Evolutionary conservation across 192 early-diverging fungal species (phyloP), one percentile per base, ranked within the genome.

Genomic region (Coemansia sp.): DNA sequence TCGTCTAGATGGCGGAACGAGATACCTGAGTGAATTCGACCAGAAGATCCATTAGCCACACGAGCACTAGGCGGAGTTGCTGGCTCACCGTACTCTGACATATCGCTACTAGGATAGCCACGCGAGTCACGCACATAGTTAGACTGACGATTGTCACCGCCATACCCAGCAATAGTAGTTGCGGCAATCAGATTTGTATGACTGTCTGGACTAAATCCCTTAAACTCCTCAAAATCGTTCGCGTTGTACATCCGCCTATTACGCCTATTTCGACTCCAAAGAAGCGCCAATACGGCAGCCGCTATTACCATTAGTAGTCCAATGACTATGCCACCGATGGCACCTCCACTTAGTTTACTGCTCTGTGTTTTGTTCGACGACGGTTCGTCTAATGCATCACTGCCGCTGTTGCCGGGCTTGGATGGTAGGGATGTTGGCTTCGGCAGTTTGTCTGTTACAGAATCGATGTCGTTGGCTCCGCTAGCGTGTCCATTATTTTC

Each of bases 251-350:
- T 43, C 38, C 62, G 66, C 42, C 52, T 50, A 6, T 42, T 64
- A 53, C 69, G 75, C 62, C 47, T 42, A 42, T 69, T 70, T 19
- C 75, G 75, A 42, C 55, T 66, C 75, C 75, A 72, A 11, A 76
- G 21, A n/a, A 76, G 60, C 0, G 53, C 26, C 21, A 76, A 11
- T 9, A 64, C 28, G 11, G 62, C 75, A 61, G 37, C 59, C 0
- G n/a, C 33, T 17, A 61, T 1, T 21, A 16, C 17, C 19, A 61
- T 37, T 23, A 61, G 10, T 14, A 61, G 13, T 14, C 35, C 59
- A 2, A 64, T 55, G 4, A 61, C 66, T 26, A 76, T 68, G 7
- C 75, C 75, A 6, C 64, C 75, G 23, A 76, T 72, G 17, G 75
- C 69, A 3, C 75, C 75, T 11, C 68, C 59, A 21, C 74, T 70